Evolutionary conservation across 768 basidiomycete genomes (phyloP), one percentile per base, ranked within the genome.

Genomic region (Aureoboletus auriporus): DNA sequence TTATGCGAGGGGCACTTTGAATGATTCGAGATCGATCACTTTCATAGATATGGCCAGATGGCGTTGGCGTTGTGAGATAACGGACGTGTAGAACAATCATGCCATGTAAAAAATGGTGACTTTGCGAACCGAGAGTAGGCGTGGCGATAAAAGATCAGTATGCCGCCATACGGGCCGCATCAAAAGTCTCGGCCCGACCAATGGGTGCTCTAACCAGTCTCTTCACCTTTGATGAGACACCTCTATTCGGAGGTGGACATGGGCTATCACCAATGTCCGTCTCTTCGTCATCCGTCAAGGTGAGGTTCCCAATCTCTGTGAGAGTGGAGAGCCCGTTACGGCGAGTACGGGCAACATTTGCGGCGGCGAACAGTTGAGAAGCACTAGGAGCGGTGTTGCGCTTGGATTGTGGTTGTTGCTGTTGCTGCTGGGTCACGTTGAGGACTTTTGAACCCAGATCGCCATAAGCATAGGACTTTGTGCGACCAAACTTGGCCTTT

Each of bases 401-500:
- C 63, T 85, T 90, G 36, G 73, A 73, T 55, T 61, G 68, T 44
- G 65, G 73, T 23, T 69, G 76, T 23, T 47, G 50, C 52, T 70
- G 75, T 37, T 63, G 68, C 53, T 71, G 75, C 35, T 65, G 60
- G n/a, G 59, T 43, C 29, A 69, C 49, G 26, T 66, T 56, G 34
- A 71, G 57, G 27, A 67, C 64, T 55, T 75, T 79, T 55, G 61
- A 68, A 54, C 71, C 68, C 20, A 74, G 70, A 38, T 96, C 93
- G n/a, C 93, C 93, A 58, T 92, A 95, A 0, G 93, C 84, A 60
- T 92, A 96, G 0, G 91, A 93, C 62, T 89, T 89, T 49, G 92
- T 90, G 47, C 93, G 84, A 29, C 87, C 85, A 63, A 93, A 93
- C 63, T 88, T 89, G 52, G 76, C 78, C 62, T 84, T 89, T 55